Base-by-base conservation (phyloP, 2,329 filamentous ascomycete genomes). In the Plenodomus tracheiphilus region DNA sequence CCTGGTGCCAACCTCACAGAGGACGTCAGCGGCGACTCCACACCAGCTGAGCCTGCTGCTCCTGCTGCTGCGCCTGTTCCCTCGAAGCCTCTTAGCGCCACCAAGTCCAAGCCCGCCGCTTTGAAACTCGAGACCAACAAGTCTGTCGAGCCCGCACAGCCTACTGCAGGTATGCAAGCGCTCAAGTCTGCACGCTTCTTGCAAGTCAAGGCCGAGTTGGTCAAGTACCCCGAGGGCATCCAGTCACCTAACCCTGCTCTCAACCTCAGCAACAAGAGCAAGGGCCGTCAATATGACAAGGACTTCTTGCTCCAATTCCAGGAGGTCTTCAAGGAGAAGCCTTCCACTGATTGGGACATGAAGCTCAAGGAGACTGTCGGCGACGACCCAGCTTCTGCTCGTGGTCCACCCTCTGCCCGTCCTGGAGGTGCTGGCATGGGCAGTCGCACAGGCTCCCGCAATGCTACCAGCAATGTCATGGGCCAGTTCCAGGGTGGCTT, bases 301-400 rank as follows among this genome's bases (percentile, higher is more conserved):
- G 87, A 88, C 64, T 99, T 99, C 80, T 79, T 99, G 75, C 81
- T 99, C 22, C 94, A 99, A 70, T 99, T 99, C 81, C 90, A 97
- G 77, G 84, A 84, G 63, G 91, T 96, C 17, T 99, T 97, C 77
- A 95, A 91, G 55, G 94, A 99, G 79, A 95, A 97, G 77, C 94
- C 94, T 13, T 96, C 91, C 0, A 75, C 92, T 37, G 93, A 97
- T 68, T 99, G 96, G 84, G 89, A 95, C 68, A 81, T 87, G 58
- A 92, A 94, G 67, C 86, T 99, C 53, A 81, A 93, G 82, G 86
- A 88, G 75, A 81, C 87, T 78, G 73, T 99, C 59, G 93, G 93
- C 49, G 92, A 96, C 58, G 85, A 88, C 49, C 81, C 83, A 50
- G 79, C 83, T 49, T 84, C 84, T 76, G 89, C 75, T 78, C 87